Evolutionary conservation across 1,284 basidiomycete genomes (phyloP).

Genomic region (Papiliotrema laurentii): DNA sequence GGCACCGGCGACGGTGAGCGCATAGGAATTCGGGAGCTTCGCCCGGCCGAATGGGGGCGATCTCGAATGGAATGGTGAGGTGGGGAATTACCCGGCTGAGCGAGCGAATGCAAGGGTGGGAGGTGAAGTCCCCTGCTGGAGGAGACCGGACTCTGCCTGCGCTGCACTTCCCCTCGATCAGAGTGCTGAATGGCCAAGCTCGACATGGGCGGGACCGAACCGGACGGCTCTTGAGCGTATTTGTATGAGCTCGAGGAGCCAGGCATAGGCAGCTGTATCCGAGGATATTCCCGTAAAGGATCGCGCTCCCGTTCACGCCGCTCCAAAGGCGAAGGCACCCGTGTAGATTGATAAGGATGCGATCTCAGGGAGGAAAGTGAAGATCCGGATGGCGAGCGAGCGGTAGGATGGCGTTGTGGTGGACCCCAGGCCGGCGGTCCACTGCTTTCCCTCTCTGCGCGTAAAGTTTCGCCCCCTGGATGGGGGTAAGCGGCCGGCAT

Average conservation of each 20-base stretch:
- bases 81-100: neutral
- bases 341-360: neutral
- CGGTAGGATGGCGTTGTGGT: neutral
- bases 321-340: no score
- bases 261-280: constrained; percentile 1
- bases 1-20: neutral
- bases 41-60: neutral
- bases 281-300: neutral
- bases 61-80: neutral
- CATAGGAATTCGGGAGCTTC: neutral
- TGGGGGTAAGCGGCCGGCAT: neutral
- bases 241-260: neutral
- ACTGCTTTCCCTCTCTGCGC: neutral
- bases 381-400: neutral
- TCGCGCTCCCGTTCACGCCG: no score
- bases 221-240: neutral
- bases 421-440: neutral
- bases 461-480: neutral
- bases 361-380: neutral
- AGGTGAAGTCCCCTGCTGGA: neutral
- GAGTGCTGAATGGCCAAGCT: neutral
- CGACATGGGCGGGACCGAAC: neutral
- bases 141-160: neutral
- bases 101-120: constrained; percentile 2
- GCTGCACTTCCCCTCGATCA: neutral